Conservation (phyloP, 169 alveolate species). For the Eimeria sp. region DNA sequence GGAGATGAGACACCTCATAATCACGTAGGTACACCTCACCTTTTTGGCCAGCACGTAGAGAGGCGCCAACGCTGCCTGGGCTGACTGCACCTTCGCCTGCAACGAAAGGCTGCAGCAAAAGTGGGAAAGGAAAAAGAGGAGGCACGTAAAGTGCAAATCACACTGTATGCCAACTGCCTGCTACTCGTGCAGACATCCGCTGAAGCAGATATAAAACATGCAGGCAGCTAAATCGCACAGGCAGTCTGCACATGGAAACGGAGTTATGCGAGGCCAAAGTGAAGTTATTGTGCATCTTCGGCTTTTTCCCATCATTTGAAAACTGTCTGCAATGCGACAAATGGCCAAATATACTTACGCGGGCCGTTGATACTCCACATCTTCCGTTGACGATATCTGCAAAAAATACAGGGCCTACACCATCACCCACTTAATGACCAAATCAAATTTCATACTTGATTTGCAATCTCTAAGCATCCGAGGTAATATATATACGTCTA, state of each 20-base stretch:
- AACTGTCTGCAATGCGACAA: neutral
- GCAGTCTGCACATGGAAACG: too few species aligned
- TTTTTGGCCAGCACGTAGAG: slow-evolving; percentile 72
- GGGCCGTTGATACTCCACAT: neutral
- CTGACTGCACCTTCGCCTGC: slow-evolving; percentile 79
- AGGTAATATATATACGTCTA: too few species aligned
- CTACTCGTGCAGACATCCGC: too few species aligned
- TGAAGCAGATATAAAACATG: too few species aligned
- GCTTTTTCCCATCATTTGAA: neutral
- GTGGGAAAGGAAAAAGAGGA: neutral
- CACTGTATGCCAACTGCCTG: neutral
- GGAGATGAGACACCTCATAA: too few species aligned
- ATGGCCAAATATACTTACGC: neutral
- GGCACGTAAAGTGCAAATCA: neutral
- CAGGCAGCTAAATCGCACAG: too few species aligned
- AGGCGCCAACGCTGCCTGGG: slow-evolving; percentile 79
- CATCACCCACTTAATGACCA: neutral
- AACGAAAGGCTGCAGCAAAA: slow-evolving; percentile 67
- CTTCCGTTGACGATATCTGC: slow-evolving; percentile 17
- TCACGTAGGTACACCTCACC: neutral
- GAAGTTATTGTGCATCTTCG: neutral
- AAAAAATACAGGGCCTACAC: neutral
- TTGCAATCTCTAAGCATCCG: too few species aligned
- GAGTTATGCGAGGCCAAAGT: too few species aligned
- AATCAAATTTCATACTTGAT: too few species aligned